These are phyloP conservation scores for Mucor piriformis DNA, from an alignment of 371 early-diverging fungal species.

Conservation along the genomic window DNA sequence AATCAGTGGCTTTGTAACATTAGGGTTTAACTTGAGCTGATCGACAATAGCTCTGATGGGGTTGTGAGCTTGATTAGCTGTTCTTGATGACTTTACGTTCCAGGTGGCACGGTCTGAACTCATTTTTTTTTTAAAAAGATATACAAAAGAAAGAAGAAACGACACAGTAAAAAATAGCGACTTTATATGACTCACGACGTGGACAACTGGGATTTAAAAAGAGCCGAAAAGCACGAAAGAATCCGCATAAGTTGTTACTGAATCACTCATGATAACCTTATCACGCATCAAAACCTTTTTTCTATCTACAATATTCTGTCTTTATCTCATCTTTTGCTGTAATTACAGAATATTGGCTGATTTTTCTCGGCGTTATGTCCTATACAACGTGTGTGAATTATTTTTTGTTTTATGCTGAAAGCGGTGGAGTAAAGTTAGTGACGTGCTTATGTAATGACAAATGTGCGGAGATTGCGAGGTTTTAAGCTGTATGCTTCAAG, in stretches of 20 bases:
- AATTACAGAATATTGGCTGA: too few species aligned
- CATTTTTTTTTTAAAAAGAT: slow-evolving; percentile 9
- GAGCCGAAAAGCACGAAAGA: too few species aligned
- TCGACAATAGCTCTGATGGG: slow-evolving; percentile 90
- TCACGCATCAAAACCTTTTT: too few species aligned
- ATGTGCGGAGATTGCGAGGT: too few species aligned
- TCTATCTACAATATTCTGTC: too few species aligned
- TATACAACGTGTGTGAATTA: slow-evolving; percentile 1
- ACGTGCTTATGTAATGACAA: too few species aligned
- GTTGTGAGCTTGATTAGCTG: slow-evolving; percentile 80
- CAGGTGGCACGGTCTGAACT: slow-evolving; percentile 39
- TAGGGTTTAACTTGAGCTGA: slow-evolving; percentile 71
- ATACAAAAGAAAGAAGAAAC: not conserved
- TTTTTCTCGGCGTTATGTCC: not conserved
- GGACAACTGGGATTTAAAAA: too few species aligned
- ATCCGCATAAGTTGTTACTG: too few species aligned
- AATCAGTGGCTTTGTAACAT: slow-evolving; percentile 72
- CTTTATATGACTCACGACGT: not conserved
- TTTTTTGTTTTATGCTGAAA: not conserved
- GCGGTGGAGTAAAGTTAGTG: not conserved
- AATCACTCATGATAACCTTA: too few species aligned
- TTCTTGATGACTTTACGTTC: slow-evolving; percentile 59
- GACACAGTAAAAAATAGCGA: not conserved
- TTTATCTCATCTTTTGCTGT: too few species aligned
- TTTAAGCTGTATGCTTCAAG: too few species aligned